phyloP scores from a whole-genome alignment of 1,284 basidiomycete species.

The Cryptococcus wingfieldii region DNA sequence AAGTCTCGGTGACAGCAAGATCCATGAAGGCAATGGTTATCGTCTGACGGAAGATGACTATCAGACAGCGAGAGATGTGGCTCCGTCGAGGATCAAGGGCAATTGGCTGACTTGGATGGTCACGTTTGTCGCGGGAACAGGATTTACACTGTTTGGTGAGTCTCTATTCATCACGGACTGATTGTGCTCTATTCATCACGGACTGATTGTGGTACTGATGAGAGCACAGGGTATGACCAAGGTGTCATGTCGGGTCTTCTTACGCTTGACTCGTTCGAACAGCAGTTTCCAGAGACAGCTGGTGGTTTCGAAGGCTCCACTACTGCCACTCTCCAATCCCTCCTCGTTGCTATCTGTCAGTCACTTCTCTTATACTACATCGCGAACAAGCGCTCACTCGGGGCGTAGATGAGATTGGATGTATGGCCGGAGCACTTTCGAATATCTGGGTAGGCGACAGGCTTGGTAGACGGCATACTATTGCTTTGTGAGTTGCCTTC shows the following conservation, averaged over 20 bases:
- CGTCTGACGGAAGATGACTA: slow-evolving; percentile 14
- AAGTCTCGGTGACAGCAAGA: no score
- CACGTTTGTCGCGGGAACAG: slow-evolving; percentile 46
- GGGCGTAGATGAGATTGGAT: slow-evolving; percentile 43
- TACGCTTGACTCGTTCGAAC: slow-evolving; percentile 31
- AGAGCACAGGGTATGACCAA: slow-evolving; percentile 1
- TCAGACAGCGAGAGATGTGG: slow-evolving; percentile 32
- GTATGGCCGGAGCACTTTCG: slow-evolving; percentile 47
- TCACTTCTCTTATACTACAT: neutral
- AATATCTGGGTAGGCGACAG: slow-evolving; percentile 47
- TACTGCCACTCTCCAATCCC: slow-evolving; percentile 36
- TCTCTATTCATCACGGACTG: neutral
- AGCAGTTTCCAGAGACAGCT: slow-evolving; percentile 29
- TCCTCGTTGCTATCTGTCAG: slow-evolving; percentile 44
- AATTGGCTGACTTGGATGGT: slow-evolving; percentile 18
- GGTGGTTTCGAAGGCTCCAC: slow-evolving; percentile 17
- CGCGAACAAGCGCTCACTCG: neutral
- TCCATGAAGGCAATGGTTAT: neutral
- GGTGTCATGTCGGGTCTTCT: slow-evolving; percentile 46
- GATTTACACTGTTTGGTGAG: slow-evolving; percentile 31
- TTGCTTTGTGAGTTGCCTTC: slow-evolving; percentile 16
- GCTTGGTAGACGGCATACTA: slow-evolving; percentile 37
- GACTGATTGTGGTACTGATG: neutral
- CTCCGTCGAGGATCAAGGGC: slow-evolving; percentile 7
- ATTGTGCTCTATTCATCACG: neutral